Conservation (phyloP, 768 basidiomycete species). For the Suillus weaverae region DNA sequence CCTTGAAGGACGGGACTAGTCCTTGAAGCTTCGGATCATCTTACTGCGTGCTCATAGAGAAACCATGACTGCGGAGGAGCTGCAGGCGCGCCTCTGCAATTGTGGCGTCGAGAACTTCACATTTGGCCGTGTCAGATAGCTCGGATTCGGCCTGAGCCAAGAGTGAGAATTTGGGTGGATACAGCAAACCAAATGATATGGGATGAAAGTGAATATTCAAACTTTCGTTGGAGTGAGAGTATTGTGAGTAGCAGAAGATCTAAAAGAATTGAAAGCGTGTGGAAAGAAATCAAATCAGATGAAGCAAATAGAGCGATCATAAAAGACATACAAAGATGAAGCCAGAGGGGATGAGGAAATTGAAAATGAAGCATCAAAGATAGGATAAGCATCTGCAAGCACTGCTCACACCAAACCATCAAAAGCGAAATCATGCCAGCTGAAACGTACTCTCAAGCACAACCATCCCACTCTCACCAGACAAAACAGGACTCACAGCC, state of each 20-base stretch:
- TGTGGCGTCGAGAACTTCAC: conserved; percentile 78
- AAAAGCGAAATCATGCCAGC: no score
- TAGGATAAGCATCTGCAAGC: no score
- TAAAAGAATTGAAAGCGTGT: neutral
- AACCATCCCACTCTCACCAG: no score
- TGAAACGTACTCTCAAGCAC: no score
- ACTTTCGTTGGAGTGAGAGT: neutral
- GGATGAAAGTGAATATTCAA: neutral
- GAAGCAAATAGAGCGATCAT: no score
- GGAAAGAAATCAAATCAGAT: no score
- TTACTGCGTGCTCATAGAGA: conserved; percentile 60
- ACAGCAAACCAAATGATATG: neutral
- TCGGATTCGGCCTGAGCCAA: conserved; percentile 77
- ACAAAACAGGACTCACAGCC: no score
- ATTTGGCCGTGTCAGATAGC: conserved; percentile 73
- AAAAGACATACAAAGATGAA: no score
- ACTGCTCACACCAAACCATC: no score
- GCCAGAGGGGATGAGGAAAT: no score
- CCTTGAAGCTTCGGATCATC: conserved; percentile 47
- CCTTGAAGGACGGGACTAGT: conserved; percentile 59
- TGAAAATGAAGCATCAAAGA: no score
- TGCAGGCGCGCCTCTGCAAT: conserved; percentile 72
- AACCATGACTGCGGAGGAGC: conserved; percentile 60
- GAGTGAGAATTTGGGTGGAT: neutral
- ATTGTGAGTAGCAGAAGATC: neutral